These are phyloP conservation scores for Epicoccum nigrum DNA, from an alignment of 2,329 filamentous ascomycete genomes.

Conservation along the genomic window DNA sequence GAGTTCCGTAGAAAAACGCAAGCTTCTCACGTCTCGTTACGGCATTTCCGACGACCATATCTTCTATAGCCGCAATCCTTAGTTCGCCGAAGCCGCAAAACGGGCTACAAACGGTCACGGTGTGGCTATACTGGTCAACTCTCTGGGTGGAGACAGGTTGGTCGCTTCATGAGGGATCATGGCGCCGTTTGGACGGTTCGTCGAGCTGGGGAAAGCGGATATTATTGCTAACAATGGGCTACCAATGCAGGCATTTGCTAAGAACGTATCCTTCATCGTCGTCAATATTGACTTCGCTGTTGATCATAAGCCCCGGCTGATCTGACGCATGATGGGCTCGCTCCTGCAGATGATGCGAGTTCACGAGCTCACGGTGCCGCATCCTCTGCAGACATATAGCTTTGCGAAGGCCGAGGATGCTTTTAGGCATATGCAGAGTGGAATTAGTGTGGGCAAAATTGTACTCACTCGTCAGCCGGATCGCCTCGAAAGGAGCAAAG, in stretches of 20 bases:
- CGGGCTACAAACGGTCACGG: constrained; percentile 35
- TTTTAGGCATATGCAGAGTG: too few species aligned
- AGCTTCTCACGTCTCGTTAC: constrained; percentile 22
- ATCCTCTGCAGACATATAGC: too few species aligned
- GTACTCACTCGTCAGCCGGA: too few species aligned
- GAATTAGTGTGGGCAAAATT: too few species aligned
- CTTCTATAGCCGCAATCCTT: constrained; percentile 33
- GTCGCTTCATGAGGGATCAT: constrained; percentile 53
- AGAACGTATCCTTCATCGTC: background rate
- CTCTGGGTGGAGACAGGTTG: constrained; percentile 34
- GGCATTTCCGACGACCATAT: constrained; percentile 35
- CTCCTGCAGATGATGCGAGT: too few species aligned
- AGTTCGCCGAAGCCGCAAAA: constrained; percentile 32
- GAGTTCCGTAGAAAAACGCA: constrained; percentile 22
- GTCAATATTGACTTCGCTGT: background rate
- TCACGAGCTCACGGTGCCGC: too few species aligned
- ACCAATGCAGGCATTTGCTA: constrained; percentile 7
- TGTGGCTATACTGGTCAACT: constrained; percentile 45
- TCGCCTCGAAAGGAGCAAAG: too few species aligned
- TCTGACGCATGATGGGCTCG: too few species aligned
- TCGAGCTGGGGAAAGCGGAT: constrained; percentile 31
- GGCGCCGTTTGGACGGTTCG: constrained; percentile 34
- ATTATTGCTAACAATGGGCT: constrained; percentile 16
- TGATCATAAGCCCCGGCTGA: too few species aligned
- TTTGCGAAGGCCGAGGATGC: too few species aligned